phyloP scores from a whole-genome alignment of 139 green algal species.

The Eudorina sp. region DNA sequence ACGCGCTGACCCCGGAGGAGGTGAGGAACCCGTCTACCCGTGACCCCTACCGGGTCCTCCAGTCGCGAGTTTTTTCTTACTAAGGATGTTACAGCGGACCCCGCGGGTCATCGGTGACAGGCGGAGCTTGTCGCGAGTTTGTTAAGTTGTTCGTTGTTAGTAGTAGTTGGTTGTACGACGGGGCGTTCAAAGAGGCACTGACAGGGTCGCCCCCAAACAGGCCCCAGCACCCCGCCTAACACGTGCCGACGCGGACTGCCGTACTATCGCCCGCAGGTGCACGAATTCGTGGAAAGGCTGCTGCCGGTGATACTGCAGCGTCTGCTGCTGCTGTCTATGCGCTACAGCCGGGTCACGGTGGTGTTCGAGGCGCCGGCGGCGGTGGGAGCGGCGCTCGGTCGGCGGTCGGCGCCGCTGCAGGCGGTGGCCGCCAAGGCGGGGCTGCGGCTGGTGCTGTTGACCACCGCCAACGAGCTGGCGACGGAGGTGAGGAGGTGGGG shows the following conservation, averaged over 20 bases:
- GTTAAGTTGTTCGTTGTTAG: too few relatives aligned
- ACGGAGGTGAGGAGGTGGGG: background rate
- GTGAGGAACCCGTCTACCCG: background rate
- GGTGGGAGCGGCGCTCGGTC: background rate
- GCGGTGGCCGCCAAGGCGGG: constrained; percentile 6
- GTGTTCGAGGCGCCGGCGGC: constrained; percentile 25
- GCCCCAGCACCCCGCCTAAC: too few relatives aligned
- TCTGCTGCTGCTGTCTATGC: constrained; percentile 24
- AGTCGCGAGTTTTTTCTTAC: too few relatives aligned
- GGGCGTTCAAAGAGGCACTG: too few relatives aligned
- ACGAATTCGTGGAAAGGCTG: background rate
- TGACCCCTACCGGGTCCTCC: too few relatives aligned
- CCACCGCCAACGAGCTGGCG: background rate
- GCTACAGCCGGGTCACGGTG: constrained; percentile 24
- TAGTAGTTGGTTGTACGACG: too few relatives aligned
- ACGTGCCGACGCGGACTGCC: too few relatives aligned
- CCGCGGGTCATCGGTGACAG: too few relatives aligned
- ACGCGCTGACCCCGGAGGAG: background rate
- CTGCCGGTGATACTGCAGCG: constrained; percentile 28
- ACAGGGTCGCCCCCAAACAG: too few relatives aligned
- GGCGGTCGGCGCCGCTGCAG: constrained; percentile 20
- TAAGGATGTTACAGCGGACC: too few relatives aligned
- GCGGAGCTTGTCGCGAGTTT: too few relatives aligned
- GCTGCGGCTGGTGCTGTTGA: constrained; percentile 27
- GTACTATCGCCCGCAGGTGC: too few relatives aligned